Conservation (phyloP, 176 grass and related monocot species). For the Ensete ventricosum region DNA sequence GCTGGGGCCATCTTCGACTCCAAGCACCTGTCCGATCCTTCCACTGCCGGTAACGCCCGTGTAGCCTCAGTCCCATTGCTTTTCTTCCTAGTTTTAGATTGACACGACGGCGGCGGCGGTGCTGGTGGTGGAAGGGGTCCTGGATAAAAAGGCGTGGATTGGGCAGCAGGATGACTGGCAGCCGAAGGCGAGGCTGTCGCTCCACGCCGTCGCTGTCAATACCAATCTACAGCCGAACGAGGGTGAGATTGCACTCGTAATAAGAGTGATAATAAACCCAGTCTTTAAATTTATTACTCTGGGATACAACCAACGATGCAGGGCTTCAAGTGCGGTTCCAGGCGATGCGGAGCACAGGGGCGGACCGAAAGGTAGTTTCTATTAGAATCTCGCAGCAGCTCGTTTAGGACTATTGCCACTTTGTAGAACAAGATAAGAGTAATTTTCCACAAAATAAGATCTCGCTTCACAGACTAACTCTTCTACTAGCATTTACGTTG, state of each 20-base stretch:
- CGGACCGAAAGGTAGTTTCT: conserved; percentile 56
- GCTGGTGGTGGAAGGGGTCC: conserved; percentile 25
- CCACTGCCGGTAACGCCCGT: conserved; percentile 22
- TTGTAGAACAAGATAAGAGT: too few relatives aligned
- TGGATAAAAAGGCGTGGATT: conserved; percentile 40
- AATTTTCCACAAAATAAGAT: too few relatives aligned
- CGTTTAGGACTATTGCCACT: conserved; percentile 8
- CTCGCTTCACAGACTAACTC: too few relatives aligned
- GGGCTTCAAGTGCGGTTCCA: conserved; percentile 56
- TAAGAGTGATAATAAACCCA: background rate
- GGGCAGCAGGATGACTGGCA: conserved; percentile 28
- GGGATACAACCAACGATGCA: background rate
- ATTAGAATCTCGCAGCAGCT: conserved; percentile 69
- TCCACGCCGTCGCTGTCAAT: conserved; percentile 50
- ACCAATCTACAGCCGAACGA: conserved; percentile 58
- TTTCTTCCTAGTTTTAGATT: too few relatives aligned
- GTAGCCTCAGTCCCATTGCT: too few relatives aligned
- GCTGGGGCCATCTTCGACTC: conserved; percentile 60
- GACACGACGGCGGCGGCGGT: background rate
- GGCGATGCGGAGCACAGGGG: conserved; percentile 40
- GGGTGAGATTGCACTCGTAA: conserved; percentile 20
- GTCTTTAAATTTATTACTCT: background rate
- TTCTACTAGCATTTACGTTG: too few relatives aligned
- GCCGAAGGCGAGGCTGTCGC: conserved; percentile 33
- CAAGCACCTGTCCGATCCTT: conserved; percentile 11